These are phyloP conservation scores for Pouteria glomerata DNA, from an alignment of 148 eudicot species.

Conservation along the genomic window DNA sequence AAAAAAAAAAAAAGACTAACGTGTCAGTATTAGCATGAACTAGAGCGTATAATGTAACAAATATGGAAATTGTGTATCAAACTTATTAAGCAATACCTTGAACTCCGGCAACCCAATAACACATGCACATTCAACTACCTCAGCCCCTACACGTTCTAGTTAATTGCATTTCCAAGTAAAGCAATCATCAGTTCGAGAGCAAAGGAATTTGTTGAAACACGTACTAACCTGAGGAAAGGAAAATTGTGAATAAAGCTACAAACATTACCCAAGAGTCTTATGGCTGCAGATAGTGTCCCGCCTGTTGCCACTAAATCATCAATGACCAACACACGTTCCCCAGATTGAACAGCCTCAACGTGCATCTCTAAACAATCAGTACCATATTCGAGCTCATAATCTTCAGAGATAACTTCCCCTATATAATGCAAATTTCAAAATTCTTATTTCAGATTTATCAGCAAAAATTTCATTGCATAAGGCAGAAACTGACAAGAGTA, in stretches of 20 bases:
- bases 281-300: conserved; percentile 85
- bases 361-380: conserved; percentile 90
- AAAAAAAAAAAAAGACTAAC: neutral
- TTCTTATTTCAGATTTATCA: neutral
- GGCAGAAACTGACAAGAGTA: neutral
- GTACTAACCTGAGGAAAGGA: neutral
- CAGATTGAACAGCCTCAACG: conserved; percentile 68
- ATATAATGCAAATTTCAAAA: conserved; percentile 1
- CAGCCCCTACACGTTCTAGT: conserved; percentile 78
- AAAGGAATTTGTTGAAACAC: neutral
- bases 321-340: conserved; percentile 77
- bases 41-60: neutral
- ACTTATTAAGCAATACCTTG: conserved; percentile 43
- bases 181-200: neutral
- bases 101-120: conserved; percentile 87
- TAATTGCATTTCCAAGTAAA: neutral
- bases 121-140: conserved; percentile 89
- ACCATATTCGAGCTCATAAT: conserved; percentile 85
- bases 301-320: conserved; percentile 97
- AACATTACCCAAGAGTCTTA: conserved; percentile 63
- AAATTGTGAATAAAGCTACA: neutral
- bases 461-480: neutral
- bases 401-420: conserved; percentile 80
- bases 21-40: neutral
- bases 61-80: neutral